Evolutionary conservation across 495 filamentous ascomycete species (phyloP), one percentile per base, ranked within the genome.

Genomic region (Tuber borchii): DNA sequence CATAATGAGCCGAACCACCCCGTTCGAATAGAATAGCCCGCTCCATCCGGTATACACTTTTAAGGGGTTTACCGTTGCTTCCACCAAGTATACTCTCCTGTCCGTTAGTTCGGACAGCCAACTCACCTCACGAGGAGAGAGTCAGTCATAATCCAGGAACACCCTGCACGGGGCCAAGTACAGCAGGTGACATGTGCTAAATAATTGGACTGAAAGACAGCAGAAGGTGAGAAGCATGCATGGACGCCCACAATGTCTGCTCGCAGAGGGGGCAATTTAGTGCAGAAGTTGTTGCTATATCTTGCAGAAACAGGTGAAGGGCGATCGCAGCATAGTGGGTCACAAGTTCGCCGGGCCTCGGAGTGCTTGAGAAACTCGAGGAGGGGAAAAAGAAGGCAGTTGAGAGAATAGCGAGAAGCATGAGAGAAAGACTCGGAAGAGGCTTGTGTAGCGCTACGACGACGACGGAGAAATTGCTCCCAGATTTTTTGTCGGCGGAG

Each of bases 271-370:
- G 56, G 26, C 3, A 26, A 65, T 65, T 34, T 39, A 70, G 68
- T 69, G 72, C n/a, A 72, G 42, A 46, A 43, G 75, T 48, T 74
- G 70, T 79, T 69, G 76, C 72, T 78, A 78, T 79, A 79, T 79
- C 73, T 79, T 79, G 73, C 73, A 79, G 78, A n/a, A 72, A 77
- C 14, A 31, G 44, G 48, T 70, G 65, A 69, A 77, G 77, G 77
- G 65, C 45, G 71, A 79, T 79, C 76, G 76, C 73, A 71, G 45
- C 37, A 70, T 73, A 34, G 48, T 26, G 26, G 56, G 56, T 65
- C 56, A 65, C 26, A 65, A 34, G 56, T 65, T 65, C 56, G 56
- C 56, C 56, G 26, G 56, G 26, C 56, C 26, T 34, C 26, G 56
- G 56, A 31, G 51, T n/a, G 51, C 26, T n/a, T 61, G n/a, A 31